Conservation (phyloP, 1,284 basidiomycete species). For the Ceratobasidium sp. region DNA sequence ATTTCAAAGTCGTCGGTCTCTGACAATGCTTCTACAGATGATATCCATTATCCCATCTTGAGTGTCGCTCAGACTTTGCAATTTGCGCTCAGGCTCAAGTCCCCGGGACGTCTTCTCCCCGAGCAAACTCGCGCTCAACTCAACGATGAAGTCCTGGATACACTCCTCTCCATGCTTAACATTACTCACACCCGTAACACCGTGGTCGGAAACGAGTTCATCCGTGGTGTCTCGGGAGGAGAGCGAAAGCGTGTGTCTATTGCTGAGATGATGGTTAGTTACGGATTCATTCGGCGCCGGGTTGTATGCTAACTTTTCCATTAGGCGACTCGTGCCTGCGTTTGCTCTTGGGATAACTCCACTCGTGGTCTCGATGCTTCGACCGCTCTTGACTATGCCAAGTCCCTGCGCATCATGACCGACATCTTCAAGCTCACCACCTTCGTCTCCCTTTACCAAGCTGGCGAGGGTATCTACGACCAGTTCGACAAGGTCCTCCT, state of each 20-base stretch:
- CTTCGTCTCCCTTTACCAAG: constrained; percentile 59
- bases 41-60: constrained; percentile 65
- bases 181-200: constrained; percentile 64
- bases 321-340: constrained; percentile 52
- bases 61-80: constrained; percentile 62
- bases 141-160: constrained; percentile 57
- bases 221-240: constrained; percentile 65
- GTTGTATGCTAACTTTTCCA: neutral
- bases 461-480: constrained; percentile 55
- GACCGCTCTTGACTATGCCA: constrained; percentile 57
- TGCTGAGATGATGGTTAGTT: constrained; percentile 56
- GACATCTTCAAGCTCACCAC: constrained; percentile 56
- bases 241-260: constrained; percentile 67
- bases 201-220: constrained; percentile 59
- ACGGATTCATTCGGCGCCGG: neutral
- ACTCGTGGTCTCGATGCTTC: constrained; percentile 39
- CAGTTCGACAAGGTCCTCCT: constrained; percentile 56
- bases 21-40: constrained; percentile 53
- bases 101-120: constrained; percentile 57
- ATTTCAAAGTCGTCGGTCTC: too few species aligned
- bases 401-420: constrained; percentile 59
- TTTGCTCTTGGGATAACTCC: constrained; percentile 59
- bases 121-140: constrained; percentile 56
- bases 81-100: constrained; percentile 60
- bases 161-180: constrained; percentile 64